Conservation (phyloP, 225 moss, liverwort and hornwort species). For the Bryoerythrophyllum caledonicum region DNA sequence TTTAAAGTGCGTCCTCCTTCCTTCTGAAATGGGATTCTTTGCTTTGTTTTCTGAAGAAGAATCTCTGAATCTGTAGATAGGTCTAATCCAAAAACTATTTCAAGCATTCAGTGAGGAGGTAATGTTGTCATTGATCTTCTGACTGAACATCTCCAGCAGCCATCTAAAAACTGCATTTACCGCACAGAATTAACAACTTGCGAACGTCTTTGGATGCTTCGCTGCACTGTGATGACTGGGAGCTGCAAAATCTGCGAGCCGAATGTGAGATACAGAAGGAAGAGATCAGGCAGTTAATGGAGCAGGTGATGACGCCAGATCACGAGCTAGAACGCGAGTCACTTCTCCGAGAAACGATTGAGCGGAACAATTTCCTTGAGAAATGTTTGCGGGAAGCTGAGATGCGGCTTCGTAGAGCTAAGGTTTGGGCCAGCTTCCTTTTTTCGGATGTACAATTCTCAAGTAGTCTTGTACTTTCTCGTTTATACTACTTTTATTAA, state of each 20-base stretch:
- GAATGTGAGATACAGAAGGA: constrained; percentile 45
- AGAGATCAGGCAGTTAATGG: constrained; percentile 40
- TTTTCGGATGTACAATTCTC: neutral
- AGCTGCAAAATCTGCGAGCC: constrained; percentile 32
- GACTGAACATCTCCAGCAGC: constrained; percentile 6
- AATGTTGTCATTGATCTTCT: neutral
- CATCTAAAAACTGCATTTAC: neutral
- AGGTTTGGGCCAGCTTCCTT: constrained; percentile 15
- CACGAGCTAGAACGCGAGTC: constrained; percentile 35
- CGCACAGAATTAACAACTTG: constrained; percentile 36
- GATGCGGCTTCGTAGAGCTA: constrained; percentile 23
- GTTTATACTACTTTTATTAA: neutral
- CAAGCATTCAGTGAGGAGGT: neutral
- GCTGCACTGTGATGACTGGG: constrained; percentile 27
- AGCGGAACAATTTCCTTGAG: constrained; percentile 39
- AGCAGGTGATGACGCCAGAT: constrained; percentile 46
- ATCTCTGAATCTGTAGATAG: neutral
- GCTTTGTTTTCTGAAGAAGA: neutral
- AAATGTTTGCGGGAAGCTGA: constrained; percentile 34
- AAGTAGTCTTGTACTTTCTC: neutral
- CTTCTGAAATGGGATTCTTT: neutral
- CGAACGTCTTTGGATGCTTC: constrained; percentile 31
- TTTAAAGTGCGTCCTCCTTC: constrained; percentile 39
- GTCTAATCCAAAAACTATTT: neutral
- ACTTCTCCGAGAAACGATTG: constrained; percentile 34